Base-by-base conservation (phyloP, 2,329 filamentous ascomycete genomes). In the Aureobasidium sp. region DNA sequence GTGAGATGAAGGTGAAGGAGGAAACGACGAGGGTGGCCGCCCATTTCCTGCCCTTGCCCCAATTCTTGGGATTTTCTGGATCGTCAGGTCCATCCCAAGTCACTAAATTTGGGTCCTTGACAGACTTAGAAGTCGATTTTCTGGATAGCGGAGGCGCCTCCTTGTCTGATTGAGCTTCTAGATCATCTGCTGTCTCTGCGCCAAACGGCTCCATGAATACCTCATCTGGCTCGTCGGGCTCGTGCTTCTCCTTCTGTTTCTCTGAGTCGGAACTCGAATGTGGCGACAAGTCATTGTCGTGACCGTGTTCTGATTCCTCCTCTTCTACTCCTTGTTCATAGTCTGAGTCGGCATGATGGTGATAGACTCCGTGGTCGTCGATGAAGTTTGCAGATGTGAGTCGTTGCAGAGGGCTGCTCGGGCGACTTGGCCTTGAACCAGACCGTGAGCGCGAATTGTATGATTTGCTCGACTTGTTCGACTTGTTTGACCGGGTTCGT, bases 51-150 rank as follows among this genome's bases (percentile, higher is more conserved):
- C 70, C 71, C 63, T 72, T 73, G 2, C 69, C 67, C 77, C 77
- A 79, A 62, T 79, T 79, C 65, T 78, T 78, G 0, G 78, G 78
- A 56, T 80, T 80, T 27, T 69, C 70, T 12, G 75, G 76, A 63
- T 80, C 78, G 34, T 78, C 70, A 5, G 75, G 71, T 2, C 74
- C 73, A 61, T 79, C 78, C 78, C 78, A 80, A 1, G 74, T 75
- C 1, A 80, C 77, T 72, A 72, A 57, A 47, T 69, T 69, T 7
- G 69, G 68, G 56, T 71, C 70, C 46, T 69, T 71, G 51, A 64
- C 59, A 4, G 68, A 69, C 62, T 59, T 68, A 20, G 65, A 62
- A 34, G 64, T 70, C 23, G 58, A 55, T 61, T 52, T 66, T 53
- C 63, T 68, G 57, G 64, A 67, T 53, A 66, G 51, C 29, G 13